Base-by-base conservation (phyloP, 768 basidiomycete species). In the Dentipellis sp. region DNA sequence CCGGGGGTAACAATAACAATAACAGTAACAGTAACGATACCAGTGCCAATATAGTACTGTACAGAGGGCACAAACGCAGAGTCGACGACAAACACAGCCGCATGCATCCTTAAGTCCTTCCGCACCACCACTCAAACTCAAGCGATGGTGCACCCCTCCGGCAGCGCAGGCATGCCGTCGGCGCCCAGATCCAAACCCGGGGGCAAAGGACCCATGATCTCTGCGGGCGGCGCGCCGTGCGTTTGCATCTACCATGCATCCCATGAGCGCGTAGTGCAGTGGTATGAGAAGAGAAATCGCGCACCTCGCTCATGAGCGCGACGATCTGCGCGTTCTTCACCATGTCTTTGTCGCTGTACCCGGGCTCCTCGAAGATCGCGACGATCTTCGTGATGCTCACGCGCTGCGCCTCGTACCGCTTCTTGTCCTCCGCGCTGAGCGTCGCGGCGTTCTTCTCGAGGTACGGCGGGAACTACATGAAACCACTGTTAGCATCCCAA, bases 201-300 rank as follows among this genome's bases (percentile, higher is more conserved):
- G 0, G 91, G 91, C 50, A 93, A 73, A 0, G 83, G 79, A 1
- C 90, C 91, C 87, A 93, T 91, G 51, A 93, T 78, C 62, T 90
- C 88, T 17, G 79, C 65, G 2, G 91, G 91, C 0, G 90, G 91
- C 3, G 85, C 78, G 6, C 91, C 91, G 55, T 82, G 76, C 3
- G 74, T 72, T 76, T 94, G 91, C 78, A 94, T 83, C 88, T 91
- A 59, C n/a, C 35, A 52, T 11, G 8, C 40, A 17, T 34, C 29
- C 48, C 7, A 29, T 42, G 39, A 57, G 6, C 16, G 14, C 9
- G 42, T 14, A 23, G 16, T 3, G 5, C 35, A 19, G 16, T 14
- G 36, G 19, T 17, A n/a, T 37, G 10, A 47, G 6, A 14, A 53
- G 4, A 21, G 21, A 14, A 56, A 17, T 19, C 2, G 66, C 68